These are phyloP conservation scores for Carallia pectinifolia DNA, from an alignment of 345 rosid genomes.

Conservation along the genomic window DNA sequence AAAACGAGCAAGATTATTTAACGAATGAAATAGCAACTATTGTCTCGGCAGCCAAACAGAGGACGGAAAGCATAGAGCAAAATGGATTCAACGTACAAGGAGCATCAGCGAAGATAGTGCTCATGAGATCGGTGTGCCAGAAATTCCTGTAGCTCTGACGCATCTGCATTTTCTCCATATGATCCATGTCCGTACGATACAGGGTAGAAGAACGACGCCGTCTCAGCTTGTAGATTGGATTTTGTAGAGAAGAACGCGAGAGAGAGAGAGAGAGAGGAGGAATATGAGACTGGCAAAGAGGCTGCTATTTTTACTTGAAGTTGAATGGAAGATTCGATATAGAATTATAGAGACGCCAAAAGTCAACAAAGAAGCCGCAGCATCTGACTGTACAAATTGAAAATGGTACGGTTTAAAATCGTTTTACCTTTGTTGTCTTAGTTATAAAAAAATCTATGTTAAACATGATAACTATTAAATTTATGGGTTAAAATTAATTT, in stretches of 20 bases:
- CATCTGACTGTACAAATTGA: no score
- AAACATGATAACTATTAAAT: no score
- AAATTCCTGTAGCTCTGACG: slow-evolving; percentile 41
- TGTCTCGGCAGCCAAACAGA: slow-evolving; percentile 4
- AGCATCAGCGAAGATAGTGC: slow-evolving; percentile 28
- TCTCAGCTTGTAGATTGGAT: no score
- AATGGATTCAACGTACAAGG: slow-evolving; percentile 28
- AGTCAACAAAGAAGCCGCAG: not conserved
- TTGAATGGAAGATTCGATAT: not conserved
- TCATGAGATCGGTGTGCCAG: slow-evolving; percentile 47
- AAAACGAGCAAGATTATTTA: not conserved
- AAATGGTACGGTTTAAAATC: no score
- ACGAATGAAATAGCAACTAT: not conserved
- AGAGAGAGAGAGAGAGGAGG: not conserved
- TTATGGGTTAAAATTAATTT: no score
- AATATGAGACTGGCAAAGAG: not conserved
- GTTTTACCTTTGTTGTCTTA: no score
- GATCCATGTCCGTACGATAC: not conserved
- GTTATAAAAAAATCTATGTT: no score
- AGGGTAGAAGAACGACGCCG: not conserved
- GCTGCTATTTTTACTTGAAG: not conserved
- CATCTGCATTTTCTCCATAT: slow-evolving; percentile 29
- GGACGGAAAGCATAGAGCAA: not conserved
- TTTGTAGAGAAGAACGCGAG: no score
- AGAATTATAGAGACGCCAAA: not conserved